phyloP scores from a whole-genome alignment of 371 early-diverging fungal genomes.

The Mortierella sp. region DNA sequence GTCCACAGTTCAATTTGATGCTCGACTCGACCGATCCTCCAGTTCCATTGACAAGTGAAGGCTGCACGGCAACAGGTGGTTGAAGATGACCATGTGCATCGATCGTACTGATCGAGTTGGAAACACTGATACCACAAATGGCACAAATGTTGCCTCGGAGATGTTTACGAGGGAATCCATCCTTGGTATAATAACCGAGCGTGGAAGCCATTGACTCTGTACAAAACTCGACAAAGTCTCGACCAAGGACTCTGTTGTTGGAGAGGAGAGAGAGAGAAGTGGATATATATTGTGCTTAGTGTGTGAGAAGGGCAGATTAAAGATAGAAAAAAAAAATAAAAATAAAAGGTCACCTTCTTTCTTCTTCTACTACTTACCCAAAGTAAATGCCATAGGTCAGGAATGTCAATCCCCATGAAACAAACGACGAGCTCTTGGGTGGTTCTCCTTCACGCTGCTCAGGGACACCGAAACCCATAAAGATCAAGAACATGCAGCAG shows the following conservation, averaged over 20 bases:
- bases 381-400: slow-evolving; percentile 77
- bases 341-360: background rate
- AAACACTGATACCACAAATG: slow-evolving; percentile 73
- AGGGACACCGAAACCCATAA: slow-evolving; percentile 65
- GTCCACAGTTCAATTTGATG: slow-evolving; percentile 79
- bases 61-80: slow-evolving; percentile 39
- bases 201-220: slow-evolving; percentile 85
- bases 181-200: slow-evolving; percentile 79
- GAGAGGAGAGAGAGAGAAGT: background rate
- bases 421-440: slow-evolving; percentile 35
- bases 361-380: slow-evolving; percentile 59
- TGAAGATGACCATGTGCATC: slow-evolving; percentile 38
- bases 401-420: slow-evolving; percentile 60
- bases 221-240: slow-evolving; percentile 88
- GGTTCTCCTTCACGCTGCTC: slow-evolving; percentile 56
- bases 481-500: slow-evolving; percentile 61
- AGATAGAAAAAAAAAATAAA: background rate
- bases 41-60: slow-evolving; percentile 5
- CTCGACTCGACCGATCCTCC: slow-evolving; percentile 56
- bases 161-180: slow-evolving; percentile 75
- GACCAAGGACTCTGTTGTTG: slow-evolving; percentile 70
- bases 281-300: background rate
- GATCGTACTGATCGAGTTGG: slow-evolving; percentile 48
- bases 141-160: slow-evolving; percentile 82
- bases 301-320: background rate